A percentile compares a stretch with the other conserved stretches of the same genome.
These are phyloP conservation scores for Phaeosphaeriaceae sp. DNA, from an alignment of 2,329 filamentous ascomycete genomes.

Conservation along the genomic window DNA sequence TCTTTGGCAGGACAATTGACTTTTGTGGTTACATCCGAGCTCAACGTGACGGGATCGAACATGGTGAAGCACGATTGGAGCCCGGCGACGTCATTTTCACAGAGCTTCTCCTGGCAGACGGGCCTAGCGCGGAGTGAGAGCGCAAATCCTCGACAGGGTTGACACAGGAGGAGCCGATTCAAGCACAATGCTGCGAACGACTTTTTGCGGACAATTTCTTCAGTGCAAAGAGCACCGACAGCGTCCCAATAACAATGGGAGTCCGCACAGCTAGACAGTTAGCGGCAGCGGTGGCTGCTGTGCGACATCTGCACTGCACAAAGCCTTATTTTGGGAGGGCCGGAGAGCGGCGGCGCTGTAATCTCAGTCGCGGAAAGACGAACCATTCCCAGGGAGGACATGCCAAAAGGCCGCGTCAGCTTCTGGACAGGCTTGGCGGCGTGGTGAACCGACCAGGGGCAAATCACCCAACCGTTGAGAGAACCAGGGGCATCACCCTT, in stretches of 20 bases:
- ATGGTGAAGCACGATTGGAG: neutral
- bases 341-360: neutral
- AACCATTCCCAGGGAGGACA: neutral
- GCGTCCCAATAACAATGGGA: neutral
- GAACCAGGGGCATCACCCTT: constrained; percentile 12
- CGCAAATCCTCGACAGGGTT: neutral
- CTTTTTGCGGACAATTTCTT: neutral
- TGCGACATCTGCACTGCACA: neutral
- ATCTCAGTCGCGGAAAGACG: neutral
- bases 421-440: constrained; percentile 5
- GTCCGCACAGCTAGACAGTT: neutral
- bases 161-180: neutral
- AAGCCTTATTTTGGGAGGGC: constrained; percentile 5
- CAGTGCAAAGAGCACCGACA: neutral
- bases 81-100: neutral
- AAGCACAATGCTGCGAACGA: neutral
- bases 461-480: constrained; percentile 8
- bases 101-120: neutral
- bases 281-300: neutral
- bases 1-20: neutral
- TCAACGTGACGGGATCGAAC: neutral
- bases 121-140: neutral
- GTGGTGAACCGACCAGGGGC: constrained; percentile 16
- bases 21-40: neutral
- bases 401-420: neutral